A percentile compares a stretch with the other conserved stretches of the same genome.
These are phyloP conservation scores for Kregervanrija fluxuum DNA, from an alignment of 805 yeast genomes.

Conservation along the genomic window DNA sequence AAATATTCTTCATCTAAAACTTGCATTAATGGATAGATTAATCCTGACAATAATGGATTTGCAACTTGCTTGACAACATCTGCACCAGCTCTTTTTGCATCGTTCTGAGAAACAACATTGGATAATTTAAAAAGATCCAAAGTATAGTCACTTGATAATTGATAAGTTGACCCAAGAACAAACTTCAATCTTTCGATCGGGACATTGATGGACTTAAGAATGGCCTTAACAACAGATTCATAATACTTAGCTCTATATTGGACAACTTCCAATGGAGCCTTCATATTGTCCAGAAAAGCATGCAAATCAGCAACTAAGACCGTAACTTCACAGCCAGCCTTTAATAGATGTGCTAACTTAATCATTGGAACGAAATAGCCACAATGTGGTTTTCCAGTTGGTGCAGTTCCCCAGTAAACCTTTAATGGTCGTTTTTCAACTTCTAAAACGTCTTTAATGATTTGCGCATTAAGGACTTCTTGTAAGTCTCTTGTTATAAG, in stretches of 20 bases:
- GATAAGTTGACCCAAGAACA: conserved; percentile 87
- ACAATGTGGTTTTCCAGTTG: conserved; percentile 98
- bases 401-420: conserved; percentile 99
- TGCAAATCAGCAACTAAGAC: conserved; percentile 92
- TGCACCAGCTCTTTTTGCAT: conserved; percentile 98
- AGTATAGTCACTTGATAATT: conserved; percentile 67
- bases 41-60: conserved; percentile 86
- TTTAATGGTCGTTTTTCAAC: conserved; percentile 75
- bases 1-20: conserved; percentile 92
- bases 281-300: conserved; percentile 96
- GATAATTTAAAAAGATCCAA: conserved; percentile 84
- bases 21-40: conserved; percentile 98
- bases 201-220: conserved; percentile 78
- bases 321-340: conserved; percentile 93
- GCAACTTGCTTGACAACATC: conserved; percentile 98
- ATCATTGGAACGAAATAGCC: conserved; percentile 99
- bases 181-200: conserved; percentile 85
- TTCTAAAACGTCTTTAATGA: conserved; percentile 77
- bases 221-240: conserved; percentile 75
- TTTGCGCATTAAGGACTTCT: conserved; percentile 84
- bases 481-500: conserved; percentile 82
- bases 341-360: conserved; percentile 86
- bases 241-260: conserved; percentile 85
- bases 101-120: conserved; percentile 84
- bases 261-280: conserved; percentile 92